phyloP scores from a whole-genome alignment of 208 protist genomes.

The Acanthamoeba royreba region DNA sequence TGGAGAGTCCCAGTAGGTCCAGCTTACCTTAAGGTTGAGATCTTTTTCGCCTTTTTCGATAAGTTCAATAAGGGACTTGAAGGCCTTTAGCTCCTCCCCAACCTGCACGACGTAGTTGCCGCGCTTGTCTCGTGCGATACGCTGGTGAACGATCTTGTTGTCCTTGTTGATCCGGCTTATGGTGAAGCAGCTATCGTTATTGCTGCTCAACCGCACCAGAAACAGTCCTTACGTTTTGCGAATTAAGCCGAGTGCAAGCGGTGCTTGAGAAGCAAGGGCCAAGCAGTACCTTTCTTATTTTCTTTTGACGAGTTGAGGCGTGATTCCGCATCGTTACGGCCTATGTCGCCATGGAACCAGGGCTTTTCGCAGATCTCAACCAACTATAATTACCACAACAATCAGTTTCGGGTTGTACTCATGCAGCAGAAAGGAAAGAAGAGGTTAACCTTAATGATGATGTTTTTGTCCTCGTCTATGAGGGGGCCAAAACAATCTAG shows the following conservation, averaged over 20 bases:
- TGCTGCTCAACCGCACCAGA: not conserved
- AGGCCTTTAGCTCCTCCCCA: not conserved
- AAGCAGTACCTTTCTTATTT: not conserved
- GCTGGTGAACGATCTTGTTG: constrained; percentile 19
- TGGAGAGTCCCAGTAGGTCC: no score
- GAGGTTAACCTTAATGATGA: not conserved
- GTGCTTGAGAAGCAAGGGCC: not conserved
- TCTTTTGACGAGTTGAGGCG: not conserved
- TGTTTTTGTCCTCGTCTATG: not conserved
- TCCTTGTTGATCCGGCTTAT: not conserved
- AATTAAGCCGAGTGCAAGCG: not conserved
- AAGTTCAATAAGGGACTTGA: not conserved
- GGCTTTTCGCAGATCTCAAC: not conserved
- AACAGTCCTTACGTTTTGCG: not conserved
- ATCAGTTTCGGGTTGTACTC: no score
- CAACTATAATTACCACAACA: not conserved
- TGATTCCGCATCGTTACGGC: not conserved
- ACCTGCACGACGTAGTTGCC: not conserved
- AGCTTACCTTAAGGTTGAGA: not conserved
- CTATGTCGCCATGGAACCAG: constrained; percentile 3
- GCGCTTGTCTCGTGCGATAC: not conserved
- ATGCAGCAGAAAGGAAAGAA: not conserved
- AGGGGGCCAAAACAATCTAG: constrained; percentile 1
- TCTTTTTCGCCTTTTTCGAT: not conserved
- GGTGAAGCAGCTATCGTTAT: constrained; percentile 3